Evolutionary conservation across 768 basidiomycete genomes (phyloP).

Genomic region (Collybia nuda): DNA sequence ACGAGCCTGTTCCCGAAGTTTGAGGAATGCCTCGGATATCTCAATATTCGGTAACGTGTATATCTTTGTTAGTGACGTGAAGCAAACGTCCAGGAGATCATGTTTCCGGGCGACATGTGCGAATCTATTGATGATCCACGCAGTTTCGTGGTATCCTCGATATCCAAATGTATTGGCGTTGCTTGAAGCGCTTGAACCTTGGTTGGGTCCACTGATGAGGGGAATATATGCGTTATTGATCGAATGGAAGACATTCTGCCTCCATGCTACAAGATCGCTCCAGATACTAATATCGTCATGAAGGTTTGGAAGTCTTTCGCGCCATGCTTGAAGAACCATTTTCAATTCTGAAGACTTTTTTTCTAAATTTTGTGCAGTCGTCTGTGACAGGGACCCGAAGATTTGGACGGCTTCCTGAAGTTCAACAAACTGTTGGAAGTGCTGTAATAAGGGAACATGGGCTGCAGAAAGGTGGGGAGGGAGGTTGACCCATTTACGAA

Average conservation of each 20-base stretch:
- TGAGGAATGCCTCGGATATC: slow-evolving; percentile 98
- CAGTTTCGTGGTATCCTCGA: slow-evolving; percentile 97
- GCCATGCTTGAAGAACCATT: slow-evolving; percentile 95
- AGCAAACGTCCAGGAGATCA: slow-evolving; percentile 93
- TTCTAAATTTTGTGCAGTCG: slow-evolving; percentile 86
- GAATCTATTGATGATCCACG: slow-evolving; percentile 99
- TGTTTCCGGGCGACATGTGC: slow-evolving; percentile 98
- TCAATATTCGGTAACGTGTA: slow-evolving; percentile 99
- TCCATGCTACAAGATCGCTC: slow-evolving; percentile 99
- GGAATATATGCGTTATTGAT: slow-evolving; percentile 97
- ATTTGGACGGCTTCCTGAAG: slow-evolving; percentile 95
- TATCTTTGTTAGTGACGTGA: slow-evolving; percentile 92
- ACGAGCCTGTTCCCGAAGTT: slow-evolving; percentile 96
- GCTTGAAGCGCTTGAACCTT: slow-evolving; percentile 47
- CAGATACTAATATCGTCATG: slow-evolving; percentile 98
- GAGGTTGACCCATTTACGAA: slow-evolving; percentile 93
- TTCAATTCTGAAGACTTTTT: slow-evolving; percentile 95
- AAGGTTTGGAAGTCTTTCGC: slow-evolving; percentile 92
- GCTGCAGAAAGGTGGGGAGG: slow-evolving; percentile 87
- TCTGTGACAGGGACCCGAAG: slow-evolving; percentile 85
- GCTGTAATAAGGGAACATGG: slow-evolving; percentile 91
- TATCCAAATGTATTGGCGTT: slow-evolving; percentile 86
- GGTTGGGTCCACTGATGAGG: slow-evolving; percentile 64
- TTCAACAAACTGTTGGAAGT: slow-evolving; percentile 99
- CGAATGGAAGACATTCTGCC: slow-evolving; percentile 96